These are phyloP conservation scores for Russula sp. DNA, from an alignment of 768 basidiomycete genomes.

Conservation along the genomic window DNA sequence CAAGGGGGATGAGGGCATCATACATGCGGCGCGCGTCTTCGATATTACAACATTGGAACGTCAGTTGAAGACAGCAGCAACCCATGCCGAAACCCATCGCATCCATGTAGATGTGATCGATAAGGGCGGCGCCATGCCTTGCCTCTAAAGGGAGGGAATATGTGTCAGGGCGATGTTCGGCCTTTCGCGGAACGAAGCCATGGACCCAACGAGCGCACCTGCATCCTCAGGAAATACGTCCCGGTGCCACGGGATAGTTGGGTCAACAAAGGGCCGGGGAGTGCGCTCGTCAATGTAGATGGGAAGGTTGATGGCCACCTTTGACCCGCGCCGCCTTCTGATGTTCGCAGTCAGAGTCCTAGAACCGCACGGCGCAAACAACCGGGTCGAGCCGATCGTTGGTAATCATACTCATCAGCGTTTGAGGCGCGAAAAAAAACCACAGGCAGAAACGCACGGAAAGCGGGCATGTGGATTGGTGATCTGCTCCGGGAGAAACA, in stretches of 20 bases:
- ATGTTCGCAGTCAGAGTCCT: constrained; percentile 99
- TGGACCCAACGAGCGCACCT: constrained; percentile 46
- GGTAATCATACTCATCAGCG: neutral
- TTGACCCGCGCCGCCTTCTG: constrained; percentile 81
- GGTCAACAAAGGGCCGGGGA: constrained; percentile 86
- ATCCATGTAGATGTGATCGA: constrained; percentile 94
- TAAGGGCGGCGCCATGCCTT: constrained; percentile 80
- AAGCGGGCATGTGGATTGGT: constrained; percentile 98
- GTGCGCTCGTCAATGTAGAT: constrained; percentile 87
- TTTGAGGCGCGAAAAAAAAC: neutral
- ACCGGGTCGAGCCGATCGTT: neutral
- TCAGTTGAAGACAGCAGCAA: constrained; percentile 95
- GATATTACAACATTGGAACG: constrained; percentile 95
- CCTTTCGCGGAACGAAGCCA: neutral
- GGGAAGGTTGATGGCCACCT: constrained; percentile 94
- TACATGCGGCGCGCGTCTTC: constrained; percentile 90
- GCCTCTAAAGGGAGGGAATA: constrained; percentile 56
- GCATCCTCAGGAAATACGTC: constrained; percentile 79
- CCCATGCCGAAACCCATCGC: constrained; percentile 99
- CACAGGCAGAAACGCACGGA: constrained; percentile 63
- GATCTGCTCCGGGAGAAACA: constrained; percentile 93
- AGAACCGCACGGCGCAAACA: constrained; percentile 5
- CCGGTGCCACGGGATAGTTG: constrained; percentile 87
- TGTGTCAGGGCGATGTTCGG: constrained; percentile 10
- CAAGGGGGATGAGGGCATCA: constrained; percentile 92